Conservation (phyloP, 345 rosid genomes). For the Aquilaria malaccensis region DNA sequence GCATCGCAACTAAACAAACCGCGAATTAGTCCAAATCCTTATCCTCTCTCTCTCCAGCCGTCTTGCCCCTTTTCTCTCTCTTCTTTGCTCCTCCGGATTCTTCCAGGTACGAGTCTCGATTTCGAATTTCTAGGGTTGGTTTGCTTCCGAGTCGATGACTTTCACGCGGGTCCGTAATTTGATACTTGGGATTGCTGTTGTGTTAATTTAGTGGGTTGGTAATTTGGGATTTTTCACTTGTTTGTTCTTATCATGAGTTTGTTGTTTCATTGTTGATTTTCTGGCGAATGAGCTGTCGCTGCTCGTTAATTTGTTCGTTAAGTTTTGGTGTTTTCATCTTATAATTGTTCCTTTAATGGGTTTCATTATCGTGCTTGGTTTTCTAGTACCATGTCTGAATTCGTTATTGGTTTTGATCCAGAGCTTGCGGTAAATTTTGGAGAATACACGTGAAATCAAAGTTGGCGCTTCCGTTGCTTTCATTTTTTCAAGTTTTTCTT, state of each 20-base stretch:
- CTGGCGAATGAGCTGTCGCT: background rate
- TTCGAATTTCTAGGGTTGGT: background rate
- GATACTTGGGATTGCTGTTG: background rate
- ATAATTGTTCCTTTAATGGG: too few species aligned
- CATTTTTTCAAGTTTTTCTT: too few species aligned
- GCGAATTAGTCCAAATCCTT: background rate
- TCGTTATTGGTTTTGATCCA: too few species aligned
- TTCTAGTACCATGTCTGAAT: too few species aligned
- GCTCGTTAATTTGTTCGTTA: background rate
- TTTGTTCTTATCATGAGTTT: background rate
- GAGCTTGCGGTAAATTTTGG: too few species aligned
- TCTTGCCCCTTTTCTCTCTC: background rate
- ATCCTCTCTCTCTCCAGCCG: background rate
- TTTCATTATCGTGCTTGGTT: too few species aligned
- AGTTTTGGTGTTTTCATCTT: too few species aligned
- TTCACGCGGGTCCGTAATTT: background rate
- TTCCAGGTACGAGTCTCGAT: slow-evolving; percentile 1
- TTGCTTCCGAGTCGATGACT: background rate
- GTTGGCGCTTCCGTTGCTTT: too few species aligned
- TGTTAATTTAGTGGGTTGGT: background rate
- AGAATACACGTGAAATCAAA: too few species aligned
- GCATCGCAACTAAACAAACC: background rate
- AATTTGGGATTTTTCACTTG: background rate
- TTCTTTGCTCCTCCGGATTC: background rate
- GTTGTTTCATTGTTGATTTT: background rate